These are phyloP conservation scores for Heracleum sosnowskyi DNA, from an alignment of 129 eudicot genomes.

Conservation along the genomic window DNA sequence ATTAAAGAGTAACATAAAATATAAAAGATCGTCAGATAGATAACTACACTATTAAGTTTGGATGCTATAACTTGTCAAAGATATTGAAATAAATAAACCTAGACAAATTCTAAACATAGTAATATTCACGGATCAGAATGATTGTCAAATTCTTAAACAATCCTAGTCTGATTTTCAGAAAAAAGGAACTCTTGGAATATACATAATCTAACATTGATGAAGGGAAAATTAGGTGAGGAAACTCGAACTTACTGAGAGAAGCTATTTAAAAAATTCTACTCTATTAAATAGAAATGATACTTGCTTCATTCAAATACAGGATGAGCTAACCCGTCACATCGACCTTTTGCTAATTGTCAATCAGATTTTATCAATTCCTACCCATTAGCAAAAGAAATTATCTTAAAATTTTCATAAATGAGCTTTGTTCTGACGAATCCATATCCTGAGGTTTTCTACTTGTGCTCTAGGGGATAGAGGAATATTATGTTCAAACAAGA, in stretches of 20 bases:
- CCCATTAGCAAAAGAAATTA: background rate
- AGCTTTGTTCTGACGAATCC: no score
- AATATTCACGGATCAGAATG: background rate
- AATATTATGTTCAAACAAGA: background rate
- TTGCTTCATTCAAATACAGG: background rate
- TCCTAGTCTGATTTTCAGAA: background rate
- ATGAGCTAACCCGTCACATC: background rate
- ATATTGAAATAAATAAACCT: background rate
- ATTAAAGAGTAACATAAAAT: background rate
- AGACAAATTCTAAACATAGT: background rate
- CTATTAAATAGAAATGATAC: background rate
- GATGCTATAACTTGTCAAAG: background rate
- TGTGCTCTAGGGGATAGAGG: background rate
- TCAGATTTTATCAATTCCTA: background rate
- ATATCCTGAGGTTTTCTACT: background rate
- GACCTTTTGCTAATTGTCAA: background rate
- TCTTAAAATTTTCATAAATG: background rate
- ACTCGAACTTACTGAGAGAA: background rate
- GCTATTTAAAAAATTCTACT: background rate
- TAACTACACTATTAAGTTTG: no score
- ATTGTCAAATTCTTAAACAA: background rate
- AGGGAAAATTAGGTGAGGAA: background rate
- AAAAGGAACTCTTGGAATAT: background rate
- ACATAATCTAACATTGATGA: background rate
- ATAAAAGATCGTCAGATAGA: background rate